Conservation (phyloP, 1,284 basidiomycete species). For the Tilletia indica region DNA sequence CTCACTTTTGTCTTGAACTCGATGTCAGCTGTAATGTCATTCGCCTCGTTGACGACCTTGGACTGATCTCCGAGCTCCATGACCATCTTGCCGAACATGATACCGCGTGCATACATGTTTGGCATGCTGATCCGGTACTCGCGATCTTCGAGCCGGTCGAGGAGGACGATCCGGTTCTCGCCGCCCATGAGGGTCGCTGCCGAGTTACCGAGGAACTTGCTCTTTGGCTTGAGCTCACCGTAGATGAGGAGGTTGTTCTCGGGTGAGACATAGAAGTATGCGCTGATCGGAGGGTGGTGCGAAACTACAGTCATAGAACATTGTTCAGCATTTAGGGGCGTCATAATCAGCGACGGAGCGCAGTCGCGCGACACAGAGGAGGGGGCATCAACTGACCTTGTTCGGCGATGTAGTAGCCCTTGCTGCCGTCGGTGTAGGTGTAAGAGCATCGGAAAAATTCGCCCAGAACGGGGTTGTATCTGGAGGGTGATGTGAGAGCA, state of each 20-base stretch:
- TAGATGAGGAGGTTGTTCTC: constrained; percentile 75
- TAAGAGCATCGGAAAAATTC: constrained; percentile 97
- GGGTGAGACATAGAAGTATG: constrained; percentile 95
- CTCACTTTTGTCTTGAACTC: constrained; percentile 88
- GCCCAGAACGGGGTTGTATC: constrained; percentile 91
- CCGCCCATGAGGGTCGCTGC: constrained; percentile 74
- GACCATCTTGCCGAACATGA: constrained; percentile 97
- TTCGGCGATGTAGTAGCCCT: constrained; percentile 95
- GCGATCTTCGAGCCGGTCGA: constrained; percentile 49
- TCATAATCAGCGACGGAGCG: not conserved
- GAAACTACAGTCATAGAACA: constrained; percentile 64
- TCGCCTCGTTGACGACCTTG: constrained; percentile 77
- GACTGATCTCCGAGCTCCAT: constrained; percentile 90
- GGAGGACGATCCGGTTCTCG: constrained; percentile 64
- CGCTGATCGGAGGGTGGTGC: constrained; percentile 91
- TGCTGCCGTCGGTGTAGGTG: constrained; percentile 83
- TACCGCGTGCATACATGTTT: constrained; percentile 79
- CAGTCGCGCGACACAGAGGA: not conserved
- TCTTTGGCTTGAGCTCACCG: constrained; percentile 92
- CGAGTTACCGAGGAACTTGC: constrained; percentile 86
- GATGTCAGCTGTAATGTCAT: constrained; percentile 74
- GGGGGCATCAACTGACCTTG: constrained; percentile 67
- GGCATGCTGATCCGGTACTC: constrained; percentile 54
- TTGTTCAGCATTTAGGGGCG: too few species aligned
- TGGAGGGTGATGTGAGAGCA: not conserved